phyloP scores from a whole-genome alignment of 2,329 filamentous ascomycete species.

The Calonectria pteridis region DNA sequence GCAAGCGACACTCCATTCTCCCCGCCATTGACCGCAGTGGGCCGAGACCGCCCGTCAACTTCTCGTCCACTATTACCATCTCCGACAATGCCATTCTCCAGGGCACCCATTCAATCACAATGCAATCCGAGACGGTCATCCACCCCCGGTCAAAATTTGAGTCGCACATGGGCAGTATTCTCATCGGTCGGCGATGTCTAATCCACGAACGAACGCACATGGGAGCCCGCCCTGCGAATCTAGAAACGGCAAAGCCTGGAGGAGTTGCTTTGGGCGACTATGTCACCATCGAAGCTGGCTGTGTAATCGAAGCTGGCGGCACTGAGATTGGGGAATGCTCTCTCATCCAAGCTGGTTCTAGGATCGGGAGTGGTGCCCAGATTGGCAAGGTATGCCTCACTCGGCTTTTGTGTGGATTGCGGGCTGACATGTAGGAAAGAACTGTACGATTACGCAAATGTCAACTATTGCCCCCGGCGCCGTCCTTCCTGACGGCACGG shows the following conservation, averaged over 20 bases:
- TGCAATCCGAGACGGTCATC: slow-evolving; percentile 83
- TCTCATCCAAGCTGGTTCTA: slow-evolving; percentile 69
- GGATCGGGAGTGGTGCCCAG: slow-evolving; percentile 69
- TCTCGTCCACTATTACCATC: slow-evolving; percentile 71
- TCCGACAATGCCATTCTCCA: slow-evolving; percentile 73
- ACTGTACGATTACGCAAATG: slow-evolving; percentile 78
- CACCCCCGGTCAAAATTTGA: slow-evolving; percentile 88
- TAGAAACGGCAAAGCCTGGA: slow-evolving; percentile 46
- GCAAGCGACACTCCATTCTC: slow-evolving; percentile 68
- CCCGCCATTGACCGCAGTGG: slow-evolving; percentile 65
- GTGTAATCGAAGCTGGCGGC: slow-evolving; percentile 71
- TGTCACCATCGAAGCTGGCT: slow-evolving; percentile 71
- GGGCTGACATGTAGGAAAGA: slow-evolving; percentile 54
- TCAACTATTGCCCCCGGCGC: slow-evolving; percentile 70
- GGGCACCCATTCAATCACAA: slow-evolving; percentile 82
- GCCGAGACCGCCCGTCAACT: slow-evolving; percentile 71
- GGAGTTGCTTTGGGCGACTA: slow-evolving; percentile 72
- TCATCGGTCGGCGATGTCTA: slow-evolving; percentile 84
- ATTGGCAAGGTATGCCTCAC: slow-evolving; percentile 69
- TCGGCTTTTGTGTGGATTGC: too few species aligned
- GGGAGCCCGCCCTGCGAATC: slow-evolving; percentile 56
- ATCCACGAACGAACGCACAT: slow-evolving; percentile 78
- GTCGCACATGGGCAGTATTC: slow-evolving; percentile 82
- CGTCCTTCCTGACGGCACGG: slow-evolving; percentile 73
- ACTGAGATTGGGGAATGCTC: slow-evolving; percentile 73